These are phyloP conservation scores for Arctium minus DNA, from an alignment of 129 eudicot genomes.

Conservation along the genomic window DNA sequence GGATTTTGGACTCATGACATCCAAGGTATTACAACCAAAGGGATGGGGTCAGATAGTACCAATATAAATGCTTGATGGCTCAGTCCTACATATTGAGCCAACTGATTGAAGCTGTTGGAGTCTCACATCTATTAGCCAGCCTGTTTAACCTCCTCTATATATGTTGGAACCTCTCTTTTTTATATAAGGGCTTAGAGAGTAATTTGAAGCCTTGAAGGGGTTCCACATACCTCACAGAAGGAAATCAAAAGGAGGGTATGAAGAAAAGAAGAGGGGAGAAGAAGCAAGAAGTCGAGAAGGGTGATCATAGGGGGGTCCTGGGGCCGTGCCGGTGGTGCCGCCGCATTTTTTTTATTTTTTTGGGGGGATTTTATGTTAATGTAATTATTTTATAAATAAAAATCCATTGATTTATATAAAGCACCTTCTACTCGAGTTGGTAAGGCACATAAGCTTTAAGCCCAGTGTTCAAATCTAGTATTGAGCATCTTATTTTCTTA, in stretches of 20 bases:
- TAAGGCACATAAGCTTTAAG: no score
- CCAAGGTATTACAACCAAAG: no score
- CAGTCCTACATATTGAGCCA: not conserved
- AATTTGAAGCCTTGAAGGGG: not conserved
- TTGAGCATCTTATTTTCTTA: no score
- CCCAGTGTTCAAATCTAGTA: no score
- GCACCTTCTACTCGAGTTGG: no score
- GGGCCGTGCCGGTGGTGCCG: no score
- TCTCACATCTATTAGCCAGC: not conserved
- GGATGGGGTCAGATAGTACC: not conserved
- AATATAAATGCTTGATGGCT: not conserved
- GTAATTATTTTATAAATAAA: no score
- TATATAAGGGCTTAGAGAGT: not conserved
- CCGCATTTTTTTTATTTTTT: no score
- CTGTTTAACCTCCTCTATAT: not conserved
- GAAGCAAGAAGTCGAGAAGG: not conserved
- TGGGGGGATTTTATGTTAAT: no score
- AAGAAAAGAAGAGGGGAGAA: no score
- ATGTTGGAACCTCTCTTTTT: not conserved
- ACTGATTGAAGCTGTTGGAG: not conserved
- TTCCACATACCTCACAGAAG: not conserved
- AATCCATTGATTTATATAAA: no score
- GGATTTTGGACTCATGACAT: no score
- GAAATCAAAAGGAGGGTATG: not conserved
- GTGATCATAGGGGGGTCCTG: not conserved